Percentiles rank a stretch among this genome's conserved stretches.
These are phyloP conservation scores for Tylopilus sp. DNA, from an alignment of 1,284 basidiomycete species.

Conservation along the genomic window DNA sequence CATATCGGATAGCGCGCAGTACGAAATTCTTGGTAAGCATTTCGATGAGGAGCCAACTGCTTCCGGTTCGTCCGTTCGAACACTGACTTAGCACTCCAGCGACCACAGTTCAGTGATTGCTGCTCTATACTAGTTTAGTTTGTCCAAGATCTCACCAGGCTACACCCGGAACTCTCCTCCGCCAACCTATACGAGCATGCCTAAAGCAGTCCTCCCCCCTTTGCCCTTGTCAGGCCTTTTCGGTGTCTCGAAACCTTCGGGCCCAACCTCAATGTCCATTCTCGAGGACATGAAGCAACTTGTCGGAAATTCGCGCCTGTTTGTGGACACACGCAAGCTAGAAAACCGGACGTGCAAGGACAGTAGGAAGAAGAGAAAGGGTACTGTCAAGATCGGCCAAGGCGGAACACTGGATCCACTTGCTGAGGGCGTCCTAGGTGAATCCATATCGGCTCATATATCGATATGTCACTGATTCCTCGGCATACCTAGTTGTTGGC, in stretches of 20 bases:
- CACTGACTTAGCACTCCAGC: no score
- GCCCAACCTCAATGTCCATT: conserved; percentile 87
- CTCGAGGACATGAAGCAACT: conserved; percentile 86
- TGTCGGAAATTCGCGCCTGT: conserved; percentile 74
- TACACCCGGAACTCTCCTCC: no score
- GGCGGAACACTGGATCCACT: conserved; percentile 96
- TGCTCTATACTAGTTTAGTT: no score
- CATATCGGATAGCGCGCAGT: no score
- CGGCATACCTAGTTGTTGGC: conserved; percentile 67
- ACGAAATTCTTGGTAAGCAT: no score
- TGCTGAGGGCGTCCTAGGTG: conserved; percentile 89
- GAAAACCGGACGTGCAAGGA: conserved; percentile 41
- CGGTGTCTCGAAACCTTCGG: conserved; percentile 82
- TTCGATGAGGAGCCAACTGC: no score
- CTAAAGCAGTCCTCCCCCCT: conserved; percentile 50
- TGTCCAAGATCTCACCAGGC: no score
- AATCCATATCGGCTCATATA: conserved; percentile 15
- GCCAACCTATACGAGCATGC: conserved; percentile 44
- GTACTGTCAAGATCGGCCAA: conserved; percentile 78
- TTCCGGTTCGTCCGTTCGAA: no score
- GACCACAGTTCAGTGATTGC: no score
- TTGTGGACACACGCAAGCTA: conserved; percentile 60
- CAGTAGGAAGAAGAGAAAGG: conserved; percentile 41
- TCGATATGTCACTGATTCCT: conserved; percentile 12
- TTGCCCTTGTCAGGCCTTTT: conserved; percentile 79